A percentile compares a stretch with the other conserved stretches of the same genome.
These are phyloP conservation scores for Neostapfia colusana DNA, from an alignment of 176 grass and related monocot genomes.

Conservation along the genomic window DNA sequence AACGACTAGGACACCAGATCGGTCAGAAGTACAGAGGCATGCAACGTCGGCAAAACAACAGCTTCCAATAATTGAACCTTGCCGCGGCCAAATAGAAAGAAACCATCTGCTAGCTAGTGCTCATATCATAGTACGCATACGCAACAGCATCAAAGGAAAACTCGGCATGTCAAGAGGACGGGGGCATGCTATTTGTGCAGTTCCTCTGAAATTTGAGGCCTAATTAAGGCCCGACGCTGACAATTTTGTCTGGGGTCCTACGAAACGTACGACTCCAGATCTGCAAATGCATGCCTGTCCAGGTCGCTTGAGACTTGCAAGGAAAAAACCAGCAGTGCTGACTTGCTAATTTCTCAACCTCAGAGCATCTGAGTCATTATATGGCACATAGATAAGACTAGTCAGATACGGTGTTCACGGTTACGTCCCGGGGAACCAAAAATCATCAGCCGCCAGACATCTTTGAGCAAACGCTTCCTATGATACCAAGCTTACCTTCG, in stretches of 20 bases:
- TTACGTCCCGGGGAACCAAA: background rate
- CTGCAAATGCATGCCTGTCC: background rate
- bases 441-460: too few species aligned
- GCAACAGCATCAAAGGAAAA: background rate
- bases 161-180: background rate
- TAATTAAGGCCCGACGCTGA: background rate
- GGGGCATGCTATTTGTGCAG: constrained; percentile 1
- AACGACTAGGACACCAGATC: background rate
- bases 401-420: background rate
- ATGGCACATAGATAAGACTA: background rate
- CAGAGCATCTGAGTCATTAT: too few species aligned
- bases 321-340: background rate
- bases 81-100: too few species aligned
- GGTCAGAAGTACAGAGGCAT: background rate
- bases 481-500: too few species aligned
- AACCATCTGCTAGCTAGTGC: too few species aligned
- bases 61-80: background rate
- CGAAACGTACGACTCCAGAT: background rate
- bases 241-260: constrained; percentile 10
- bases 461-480: too few species aligned
- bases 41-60: background rate
- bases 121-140: too few species aligned
- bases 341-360: background rate
- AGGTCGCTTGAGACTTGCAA: background rate
- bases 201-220: background rate